Evolutionary conservation across 306 rosid species (phyloP).

Genomic region (Trichosanthes truncata): DNA sequence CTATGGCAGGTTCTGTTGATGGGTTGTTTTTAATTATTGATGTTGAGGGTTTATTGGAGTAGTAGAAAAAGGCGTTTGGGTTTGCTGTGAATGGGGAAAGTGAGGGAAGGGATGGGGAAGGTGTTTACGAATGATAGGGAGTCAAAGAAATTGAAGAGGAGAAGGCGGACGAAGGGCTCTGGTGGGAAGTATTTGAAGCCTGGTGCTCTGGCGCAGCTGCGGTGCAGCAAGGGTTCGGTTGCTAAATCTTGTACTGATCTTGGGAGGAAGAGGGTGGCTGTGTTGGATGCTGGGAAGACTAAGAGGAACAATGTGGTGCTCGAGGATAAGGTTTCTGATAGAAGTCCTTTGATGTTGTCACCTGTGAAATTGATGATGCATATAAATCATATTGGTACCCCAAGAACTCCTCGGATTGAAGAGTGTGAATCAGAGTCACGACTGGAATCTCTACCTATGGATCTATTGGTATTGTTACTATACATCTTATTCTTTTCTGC

Average conservation of each 20-base stretch:
- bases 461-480: conserved; percentile 50
- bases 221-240: conserved; percentile 33
- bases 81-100: not conserved
- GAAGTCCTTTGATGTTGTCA: conserved; percentile 59
- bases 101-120: conserved; percentile 47
- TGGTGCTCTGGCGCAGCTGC: conserved; percentile 81
- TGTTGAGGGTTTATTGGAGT: not conserved
- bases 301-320: conserved; percentile 14
- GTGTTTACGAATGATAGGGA: conserved; percentile 42
- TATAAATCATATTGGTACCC: conserved; percentile 40
- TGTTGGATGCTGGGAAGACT: conserved; percentile 26
- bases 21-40: not conserved
- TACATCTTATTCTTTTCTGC: too few species aligned
- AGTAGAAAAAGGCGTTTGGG: not conserved
- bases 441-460: conserved; percentile 81
- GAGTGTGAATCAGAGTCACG: conserved; percentile 47
- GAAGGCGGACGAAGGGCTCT: conserved; percentile 32
- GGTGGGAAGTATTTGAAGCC: conserved; percentile 66
- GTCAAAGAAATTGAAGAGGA: conserved; percentile 34
- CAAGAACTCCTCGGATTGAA: conserved; percentile 55
- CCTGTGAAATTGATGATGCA: conserved; percentile 57
- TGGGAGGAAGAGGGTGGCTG: conserved; percentile 54
- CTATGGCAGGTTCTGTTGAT: conserved; percentile 12
- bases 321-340: conserved; percentile 36
- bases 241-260: conserved; percentile 48